A percentile compares a stretch with the other conserved stretches of the same genome.
These are phyloP conservation scores for Eucalyptus regnans DNA, from an alignment of 345 rosid species.

Conservation along the genomic window DNA sequence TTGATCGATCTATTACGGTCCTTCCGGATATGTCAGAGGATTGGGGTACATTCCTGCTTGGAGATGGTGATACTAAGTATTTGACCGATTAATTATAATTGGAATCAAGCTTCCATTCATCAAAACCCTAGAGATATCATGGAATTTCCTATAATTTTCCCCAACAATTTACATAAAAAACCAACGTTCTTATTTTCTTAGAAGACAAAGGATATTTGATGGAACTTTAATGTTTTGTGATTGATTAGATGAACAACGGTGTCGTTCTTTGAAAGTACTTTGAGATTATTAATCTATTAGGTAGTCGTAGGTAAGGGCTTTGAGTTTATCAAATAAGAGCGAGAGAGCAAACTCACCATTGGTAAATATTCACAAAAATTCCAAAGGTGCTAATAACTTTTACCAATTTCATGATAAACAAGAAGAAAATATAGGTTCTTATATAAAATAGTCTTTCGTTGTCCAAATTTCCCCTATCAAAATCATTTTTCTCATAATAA, in stretches of 20 bases:
- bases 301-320: background rate
- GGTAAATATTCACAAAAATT: too few species aligned
- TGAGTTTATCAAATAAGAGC: background rate
- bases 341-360: background rate
- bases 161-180: background rate
- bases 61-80: background rate
- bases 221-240: background rate
- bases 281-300: background rate
- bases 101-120: background rate
- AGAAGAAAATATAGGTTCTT: background rate
- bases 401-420: background rate
- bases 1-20: background rate
- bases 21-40: background rate
- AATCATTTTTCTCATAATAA: background rate
- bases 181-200: background rate
- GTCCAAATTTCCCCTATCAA: background rate
- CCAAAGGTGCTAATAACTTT: background rate
- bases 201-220: background rate
- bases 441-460: rapidly evolving
- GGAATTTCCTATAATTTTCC: background rate
- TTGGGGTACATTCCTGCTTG: background rate
- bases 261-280: background rate
- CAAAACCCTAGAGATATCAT: background rate
- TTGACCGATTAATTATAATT: background rate
- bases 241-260: background rate